A percentile compares a stretch with the other conserved stretches of the same genome.
phyloP scores from a whole-genome alignment of 345 rosid genomes.

The Eucalyptus marginata region DNA sequence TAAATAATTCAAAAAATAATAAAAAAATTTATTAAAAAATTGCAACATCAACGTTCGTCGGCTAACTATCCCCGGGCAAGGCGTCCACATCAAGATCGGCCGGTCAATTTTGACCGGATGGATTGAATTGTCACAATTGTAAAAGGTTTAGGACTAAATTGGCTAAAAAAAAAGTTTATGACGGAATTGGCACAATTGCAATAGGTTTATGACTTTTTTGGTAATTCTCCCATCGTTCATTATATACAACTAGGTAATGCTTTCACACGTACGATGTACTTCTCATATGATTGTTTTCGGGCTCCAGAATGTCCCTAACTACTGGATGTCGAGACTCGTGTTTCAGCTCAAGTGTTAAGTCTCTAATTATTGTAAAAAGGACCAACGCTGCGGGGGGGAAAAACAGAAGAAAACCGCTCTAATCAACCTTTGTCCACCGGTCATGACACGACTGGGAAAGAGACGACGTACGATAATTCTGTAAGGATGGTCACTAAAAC shows the following conservation, averaged over 20 bases:
- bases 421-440: too few species aligned
- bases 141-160: too few species aligned
- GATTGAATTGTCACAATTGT: too few species aligned
- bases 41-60: accelerated
- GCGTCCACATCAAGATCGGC: accelerated
- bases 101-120: accelerated
- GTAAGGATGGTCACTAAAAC: too few species aligned
- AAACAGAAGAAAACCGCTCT: neutral
- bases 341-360: neutral
- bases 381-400: neutral
- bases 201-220: accelerated
- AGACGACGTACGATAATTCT: neutral
- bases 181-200: accelerated
- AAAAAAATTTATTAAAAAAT: accelerated
- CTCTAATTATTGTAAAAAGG: neutral
- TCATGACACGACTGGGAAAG: neutral
- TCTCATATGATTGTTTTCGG: neutral
- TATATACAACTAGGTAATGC: neutral
- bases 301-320: neutral
- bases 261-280: neutral
- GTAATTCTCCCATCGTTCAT: too few species aligned
- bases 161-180: accelerated
- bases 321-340: neutral
- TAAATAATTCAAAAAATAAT: too few species aligned
- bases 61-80: accelerated